phyloP scores from a whole-genome alignment of 345 rosid genomes.

The Eucalyptus marginata region DNA sequence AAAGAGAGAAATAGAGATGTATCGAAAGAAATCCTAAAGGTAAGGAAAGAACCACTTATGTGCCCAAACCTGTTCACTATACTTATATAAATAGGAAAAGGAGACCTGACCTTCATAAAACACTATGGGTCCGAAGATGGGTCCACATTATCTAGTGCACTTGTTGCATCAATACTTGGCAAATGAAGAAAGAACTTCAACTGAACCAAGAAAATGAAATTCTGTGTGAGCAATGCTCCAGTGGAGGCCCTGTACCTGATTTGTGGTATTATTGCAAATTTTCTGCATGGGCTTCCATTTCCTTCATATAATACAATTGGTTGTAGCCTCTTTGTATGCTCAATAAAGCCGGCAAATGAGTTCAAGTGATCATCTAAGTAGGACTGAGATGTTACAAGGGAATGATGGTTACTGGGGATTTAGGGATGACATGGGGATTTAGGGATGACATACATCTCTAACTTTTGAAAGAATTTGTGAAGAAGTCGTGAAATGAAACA shows the following conservation, averaged over 20 bases:
- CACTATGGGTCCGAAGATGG: not conserved
- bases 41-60: not conserved
- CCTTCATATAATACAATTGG: not conserved
- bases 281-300: not conserved
- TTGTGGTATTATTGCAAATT: not conserved
- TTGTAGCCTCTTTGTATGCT: not conserved
- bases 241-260: not conserved
- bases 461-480: not conserved
- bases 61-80: not conserved
- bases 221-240: not conserved
- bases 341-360: not conserved
- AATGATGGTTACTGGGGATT: not conserved
- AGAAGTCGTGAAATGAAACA: not conserved
- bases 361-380: not conserved
- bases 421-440: not conserved
- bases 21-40: not conserved
- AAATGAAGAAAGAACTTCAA: not conserved
- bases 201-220: not conserved
- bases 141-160: not conserved
- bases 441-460: not conserved
- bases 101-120: not conserved
- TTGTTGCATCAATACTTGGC: not conserved
- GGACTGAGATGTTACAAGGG: not conserved
- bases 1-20: not conserved
- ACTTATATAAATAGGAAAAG: not conserved